Evolutionary conservation across 1,139 yeast species (phyloP).

Genomic region (Lodderomyces metapsilosis): DNA sequence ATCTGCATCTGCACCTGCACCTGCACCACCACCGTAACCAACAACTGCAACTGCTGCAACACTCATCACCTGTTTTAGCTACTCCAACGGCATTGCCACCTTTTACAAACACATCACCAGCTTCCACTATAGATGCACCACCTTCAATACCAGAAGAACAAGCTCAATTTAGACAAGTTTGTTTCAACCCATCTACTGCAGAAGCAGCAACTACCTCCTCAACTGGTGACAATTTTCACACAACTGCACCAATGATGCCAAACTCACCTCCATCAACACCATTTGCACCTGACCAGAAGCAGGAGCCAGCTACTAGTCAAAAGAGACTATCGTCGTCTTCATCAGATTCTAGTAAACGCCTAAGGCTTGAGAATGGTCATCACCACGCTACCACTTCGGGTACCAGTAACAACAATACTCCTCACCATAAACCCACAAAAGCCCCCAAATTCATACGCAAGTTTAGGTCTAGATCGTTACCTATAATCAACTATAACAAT

Average conservation of each 20-base stretch:
- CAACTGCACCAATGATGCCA: slow-evolving; percentile 4
- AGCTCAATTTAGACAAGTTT: slow-evolving; percentile 33
- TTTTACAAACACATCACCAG: slow-evolving; percentile 1
- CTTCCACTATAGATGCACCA: slow-evolving; percentile 17
- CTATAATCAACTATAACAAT: slow-evolving; percentile 29
- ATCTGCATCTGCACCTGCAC: neutral
- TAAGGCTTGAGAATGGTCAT: slow-evolving; percentile 12
- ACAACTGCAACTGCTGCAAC: slow-evolving; percentile 3
- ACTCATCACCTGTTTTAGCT: neutral
- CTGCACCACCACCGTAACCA: slow-evolving; percentile 2
- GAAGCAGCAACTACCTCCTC: slow-evolving; percentile 5
- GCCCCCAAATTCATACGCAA: slow-evolving; percentile 41
- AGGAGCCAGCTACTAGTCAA: slow-evolving; percentile 1
- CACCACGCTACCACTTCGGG: slow-evolving; percentile 6
- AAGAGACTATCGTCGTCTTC: slow-evolving; percentile 15
- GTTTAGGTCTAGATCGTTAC: slow-evolving; percentile 43
- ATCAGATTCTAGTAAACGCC: slow-evolving; percentile 15
- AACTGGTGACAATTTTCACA: neutral
- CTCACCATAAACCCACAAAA: slow-evolving; percentile 19
- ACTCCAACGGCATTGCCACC: slow-evolving; percentile 5
- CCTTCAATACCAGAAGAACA: slow-evolving; percentile 13
- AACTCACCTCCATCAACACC: slow-evolving; percentile 5
- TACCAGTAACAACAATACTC: slow-evolving; percentile 17
- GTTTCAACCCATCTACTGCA: slow-evolving; percentile 22
- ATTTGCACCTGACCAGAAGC: neutral